phyloP scores from a whole-genome alignment of 768 basidiomycete species.

The Termitomyces sp. region DNA sequence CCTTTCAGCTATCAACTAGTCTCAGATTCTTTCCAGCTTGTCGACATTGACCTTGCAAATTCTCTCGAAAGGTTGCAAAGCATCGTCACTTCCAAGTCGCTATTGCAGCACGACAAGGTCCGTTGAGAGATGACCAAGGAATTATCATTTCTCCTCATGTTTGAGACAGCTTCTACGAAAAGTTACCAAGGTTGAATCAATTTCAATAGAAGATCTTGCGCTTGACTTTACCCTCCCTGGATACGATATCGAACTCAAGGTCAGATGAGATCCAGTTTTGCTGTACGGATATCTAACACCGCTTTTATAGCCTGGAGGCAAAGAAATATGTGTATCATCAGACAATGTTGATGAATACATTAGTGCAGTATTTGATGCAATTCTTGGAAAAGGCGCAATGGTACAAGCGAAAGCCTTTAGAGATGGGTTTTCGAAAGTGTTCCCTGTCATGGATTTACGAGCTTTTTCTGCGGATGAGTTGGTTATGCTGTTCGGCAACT shows the following conservation, averaged over 20 bases:
- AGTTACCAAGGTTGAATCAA: constrained; percentile 51
- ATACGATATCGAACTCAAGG: constrained; percentile 88
- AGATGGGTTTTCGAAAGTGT: constrained; percentile 94
- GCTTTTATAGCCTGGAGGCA: constrained; percentile 62
- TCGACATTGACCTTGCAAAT: constrained; percentile 81
- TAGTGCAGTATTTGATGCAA: constrained; percentile 78
- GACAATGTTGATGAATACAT: constrained; percentile 91
- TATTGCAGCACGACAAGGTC: constrained; percentile 52
- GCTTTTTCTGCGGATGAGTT: constrained; percentile 94
- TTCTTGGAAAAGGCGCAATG: constrained; percentile 75
- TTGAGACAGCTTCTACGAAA: constrained; percentile 45
- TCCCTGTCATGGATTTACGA: constrained; percentile 85
- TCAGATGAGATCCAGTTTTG: constrained; percentile 27
- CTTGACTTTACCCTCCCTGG: constrained; percentile 97
- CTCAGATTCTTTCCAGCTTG: constrained; percentile 41
- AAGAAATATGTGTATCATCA: constrained; percentile 74
- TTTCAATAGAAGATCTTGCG: constrained; percentile 80
- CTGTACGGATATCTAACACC: background rate
- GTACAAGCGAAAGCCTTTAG: constrained; percentile 87
- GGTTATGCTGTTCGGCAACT: constrained; percentile 93
- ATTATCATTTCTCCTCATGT: constrained; percentile 1
- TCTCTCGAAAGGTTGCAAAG: constrained; percentile 78
- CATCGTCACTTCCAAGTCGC: constrained; percentile 46
- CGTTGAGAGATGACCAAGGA: background rate
- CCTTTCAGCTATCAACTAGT: constrained; percentile 4